Conservation (phyloP, 2,329 filamentous ascomycete genomes). For the Microsporum canis region DNA sequence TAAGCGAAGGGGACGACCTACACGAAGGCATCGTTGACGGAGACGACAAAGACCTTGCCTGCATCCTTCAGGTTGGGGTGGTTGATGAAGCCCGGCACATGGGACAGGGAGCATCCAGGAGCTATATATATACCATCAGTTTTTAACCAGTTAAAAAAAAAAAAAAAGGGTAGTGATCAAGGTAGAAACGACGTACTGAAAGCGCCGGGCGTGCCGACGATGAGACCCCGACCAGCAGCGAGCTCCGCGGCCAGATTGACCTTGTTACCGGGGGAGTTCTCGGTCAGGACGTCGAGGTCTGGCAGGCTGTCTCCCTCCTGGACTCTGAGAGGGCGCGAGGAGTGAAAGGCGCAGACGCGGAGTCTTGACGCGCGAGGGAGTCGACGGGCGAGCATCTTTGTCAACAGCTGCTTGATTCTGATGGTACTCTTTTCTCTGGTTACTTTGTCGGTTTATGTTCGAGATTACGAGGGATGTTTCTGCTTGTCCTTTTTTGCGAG, state of each 20-base stretch:
- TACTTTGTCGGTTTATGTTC: too few relatives aligned
- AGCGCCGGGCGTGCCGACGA: slow-evolving; percentile 75
- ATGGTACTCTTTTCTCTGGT: too few relatives aligned
- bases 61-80: slow-evolving; percentile 66
- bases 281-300: slow-evolving; percentile 61
- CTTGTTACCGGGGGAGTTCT: slow-evolving; percentile 83
- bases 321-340: slow-evolving; percentile 41
- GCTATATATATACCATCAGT: slow-evolving; percentile 25
- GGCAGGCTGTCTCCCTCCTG: slow-evolving; percentile 71
- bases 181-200: slow-evolving; percentile 43
- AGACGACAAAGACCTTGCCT: slow-evolving; percentile 77
- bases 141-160: neutral
- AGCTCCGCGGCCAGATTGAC: slow-evolving; percentile 76
- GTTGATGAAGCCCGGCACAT: slow-evolving; percentile 79
- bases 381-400: neutral
- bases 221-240: slow-evolving; percentile 57
- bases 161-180: slow-evolving; percentile 21
- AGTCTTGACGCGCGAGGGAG: neutral
- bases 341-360: slow-evolving; percentile 21
- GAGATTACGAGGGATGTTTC: too few relatives aligned
- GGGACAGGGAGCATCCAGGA: slow-evolving; percentile 54
- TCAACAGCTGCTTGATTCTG: too few relatives aligned
- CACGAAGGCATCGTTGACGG: slow-evolving; percentile 93
- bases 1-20: slow-evolving; percentile 37
- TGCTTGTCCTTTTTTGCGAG: too few relatives aligned